Evolutionary conservation across 345 rosid species (phyloP).

Genomic region (Syzygium jambos): DNA sequence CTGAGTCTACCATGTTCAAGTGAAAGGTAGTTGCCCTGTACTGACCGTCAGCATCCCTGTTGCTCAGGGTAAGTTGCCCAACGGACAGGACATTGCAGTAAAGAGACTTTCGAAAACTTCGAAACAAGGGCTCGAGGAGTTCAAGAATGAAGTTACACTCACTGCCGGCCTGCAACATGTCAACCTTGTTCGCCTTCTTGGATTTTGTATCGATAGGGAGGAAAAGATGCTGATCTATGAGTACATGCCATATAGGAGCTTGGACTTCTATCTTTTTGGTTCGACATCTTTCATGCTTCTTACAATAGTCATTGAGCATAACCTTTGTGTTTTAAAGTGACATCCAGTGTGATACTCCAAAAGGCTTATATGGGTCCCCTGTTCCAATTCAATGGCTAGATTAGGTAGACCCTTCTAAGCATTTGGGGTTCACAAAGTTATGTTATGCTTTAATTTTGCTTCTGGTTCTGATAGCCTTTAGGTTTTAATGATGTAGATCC

Average conservation of each 20-base stretch:
- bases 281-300: not conserved
- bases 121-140: conserved; percentile 28
- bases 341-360: not conserved
- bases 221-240: conserved; percentile 37
- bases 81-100: conserved; percentile 32
- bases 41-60: not conserved
- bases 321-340: not conserved
- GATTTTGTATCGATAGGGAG: conserved; percentile 22
- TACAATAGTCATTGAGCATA: not conserved
- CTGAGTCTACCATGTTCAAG: not conserved
- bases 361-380: not conserved
- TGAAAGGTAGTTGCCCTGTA: not conserved
- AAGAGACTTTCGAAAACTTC: conserved; percentile 33
- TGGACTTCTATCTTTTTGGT: conserved; percentile 27
- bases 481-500: conserved; percentile 16
- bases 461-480: not conserved
- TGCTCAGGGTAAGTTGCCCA: conserved; percentile 14
- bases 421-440: too few relatives aligned
- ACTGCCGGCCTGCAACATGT: conserved; percentile 34
- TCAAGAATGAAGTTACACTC: conserved; percentile 26
- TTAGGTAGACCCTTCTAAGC: not conserved
- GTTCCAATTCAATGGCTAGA: not conserved
- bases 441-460: not conserved
- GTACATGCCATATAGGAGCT: conserved; percentile 25
- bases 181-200: conserved; percentile 23